Evolutionary conservation across 1,284 basidiomycete genomes (phyloP).

Genomic region (Cutaneotrichosporon daszewskae): DNA sequence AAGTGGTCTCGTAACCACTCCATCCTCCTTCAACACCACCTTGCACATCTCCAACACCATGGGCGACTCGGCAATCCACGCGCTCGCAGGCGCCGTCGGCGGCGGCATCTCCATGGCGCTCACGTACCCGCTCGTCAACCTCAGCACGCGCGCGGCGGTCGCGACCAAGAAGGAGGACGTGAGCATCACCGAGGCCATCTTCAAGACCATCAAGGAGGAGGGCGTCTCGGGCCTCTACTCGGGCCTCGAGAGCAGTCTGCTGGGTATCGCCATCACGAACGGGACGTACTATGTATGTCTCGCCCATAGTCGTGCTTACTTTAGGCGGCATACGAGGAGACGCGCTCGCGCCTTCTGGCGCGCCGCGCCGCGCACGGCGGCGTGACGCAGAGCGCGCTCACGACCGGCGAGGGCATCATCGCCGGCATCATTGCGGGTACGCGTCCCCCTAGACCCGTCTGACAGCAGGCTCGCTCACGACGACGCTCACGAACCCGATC

Average conservation of each 20-base stretch:
- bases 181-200: slow-evolving; percentile 48
- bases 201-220: slow-evolving; percentile 76
- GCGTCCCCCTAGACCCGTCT: background rate
- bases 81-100: slow-evolving; percentile 81
- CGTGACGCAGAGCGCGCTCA: slow-evolving; percentile 54
- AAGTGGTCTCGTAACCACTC: background rate
- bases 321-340: slow-evolving; percentile 53
- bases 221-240: slow-evolving; percentile 81
- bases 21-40: background rate
- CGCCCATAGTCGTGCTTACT: background rate
- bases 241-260: slow-evolving; percentile 75
- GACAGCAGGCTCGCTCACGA: slow-evolving; percentile 72
- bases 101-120: slow-evolving; percentile 78
- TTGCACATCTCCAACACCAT: slow-evolving; percentile 15
- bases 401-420: slow-evolving; percentile 80
- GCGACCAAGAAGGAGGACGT: slow-evolving; percentile 61
- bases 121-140: slow-evolving; percentile 73
- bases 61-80: slow-evolving; percentile 78
- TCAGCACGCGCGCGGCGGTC: slow-evolving; percentile 90
- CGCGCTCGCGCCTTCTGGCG: slow-evolving; percentile 48
- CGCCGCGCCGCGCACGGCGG: slow-evolving; percentile 50
- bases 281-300: slow-evolving; percentile 53
- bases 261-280: slow-evolving; percentile 91
- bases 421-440: slow-evolving; percentile 80
- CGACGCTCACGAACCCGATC: slow-evolving; percentile 86